Evolutionary conservation across 768 basidiomycete species (phyloP).

Genomic region (Leucocoprinus leucothites): DNA sequence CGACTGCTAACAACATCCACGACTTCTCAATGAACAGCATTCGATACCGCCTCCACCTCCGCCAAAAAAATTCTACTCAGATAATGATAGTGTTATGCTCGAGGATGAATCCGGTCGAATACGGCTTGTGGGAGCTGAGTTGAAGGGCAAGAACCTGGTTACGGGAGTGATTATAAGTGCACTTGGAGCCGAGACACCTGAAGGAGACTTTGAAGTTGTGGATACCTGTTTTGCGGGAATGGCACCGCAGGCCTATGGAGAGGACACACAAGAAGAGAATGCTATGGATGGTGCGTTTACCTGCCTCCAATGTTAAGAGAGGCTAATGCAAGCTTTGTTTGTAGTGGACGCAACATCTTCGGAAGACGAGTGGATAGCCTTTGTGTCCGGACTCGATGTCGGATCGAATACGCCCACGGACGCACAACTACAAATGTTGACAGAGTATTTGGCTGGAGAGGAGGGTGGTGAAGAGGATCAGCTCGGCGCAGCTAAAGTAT

Average conservation of each 20-base stretch:
- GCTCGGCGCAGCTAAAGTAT: constrained; percentile 63
- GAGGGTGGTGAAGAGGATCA: constrained; percentile 68
- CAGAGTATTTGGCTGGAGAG: constrained; percentile 88
- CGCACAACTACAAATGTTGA: constrained; percentile 79
- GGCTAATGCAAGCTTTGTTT: constrained; percentile 1
- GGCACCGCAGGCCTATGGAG: constrained; percentile 54
- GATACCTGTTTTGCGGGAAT: constrained; percentile 86
- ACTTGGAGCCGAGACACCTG: constrained; percentile 84
- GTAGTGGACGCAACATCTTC: constrained; percentile 15
- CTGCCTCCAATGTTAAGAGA: constrained; percentile 2
- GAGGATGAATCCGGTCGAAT: constrained; percentile 98
- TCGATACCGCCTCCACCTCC: constrained; percentile 86
- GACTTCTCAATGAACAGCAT: constrained; percentile 47
- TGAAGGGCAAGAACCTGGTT: constrained; percentile 64
- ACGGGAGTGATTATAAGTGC: constrained; percentile 91
- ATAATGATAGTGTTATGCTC: constrained; percentile 78
- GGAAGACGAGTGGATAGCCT: constrained; percentile 75
- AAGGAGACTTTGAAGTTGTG: constrained; percentile 91
- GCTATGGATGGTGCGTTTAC: constrained; percentile 54
- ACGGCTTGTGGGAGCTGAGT: constrained; percentile 72
- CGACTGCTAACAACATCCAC: constrained; percentile 1
- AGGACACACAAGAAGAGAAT: constrained; percentile 30
- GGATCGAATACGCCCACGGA: constrained; percentile 62
- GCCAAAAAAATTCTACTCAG: constrained; percentile 68
- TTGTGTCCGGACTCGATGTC: constrained; percentile 83